A percentile compares a stretch with the other conserved stretches of the same genome.
Evolutionary conservation across 73 alveolate genomes (phyloP).

Genomic region (Effrenium voratum): DNA sequence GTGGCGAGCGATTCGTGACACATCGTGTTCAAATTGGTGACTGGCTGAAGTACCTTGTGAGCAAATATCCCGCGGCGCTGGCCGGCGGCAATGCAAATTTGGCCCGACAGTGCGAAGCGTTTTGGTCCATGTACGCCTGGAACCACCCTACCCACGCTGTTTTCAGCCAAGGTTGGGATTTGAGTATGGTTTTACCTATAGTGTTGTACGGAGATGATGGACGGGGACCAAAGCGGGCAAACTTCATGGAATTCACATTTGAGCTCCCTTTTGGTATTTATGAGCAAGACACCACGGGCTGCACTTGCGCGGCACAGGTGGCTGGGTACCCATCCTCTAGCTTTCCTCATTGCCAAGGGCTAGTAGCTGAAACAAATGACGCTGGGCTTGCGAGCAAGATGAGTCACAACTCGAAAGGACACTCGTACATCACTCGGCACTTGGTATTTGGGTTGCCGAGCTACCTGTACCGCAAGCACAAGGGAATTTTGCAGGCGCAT

Average conservation of each 20-base stretch:
- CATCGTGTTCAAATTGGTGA: neutral
- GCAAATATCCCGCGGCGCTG: neutral
- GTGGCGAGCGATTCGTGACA: neutral
- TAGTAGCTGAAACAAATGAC: neutral
- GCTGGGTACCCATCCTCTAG: neutral
- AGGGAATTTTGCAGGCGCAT: neutral
- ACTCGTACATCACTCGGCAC: neutral
- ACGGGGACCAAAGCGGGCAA: constrained; percentile 9
- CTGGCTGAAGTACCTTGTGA: neutral
- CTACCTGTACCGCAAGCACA: neutral
- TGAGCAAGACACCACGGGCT: neutral
- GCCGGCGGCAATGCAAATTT: neutral
- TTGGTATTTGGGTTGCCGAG: constrained; percentile 17
- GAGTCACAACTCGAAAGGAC: neutral
- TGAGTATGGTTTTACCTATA: neutral
- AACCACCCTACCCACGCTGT: neutral
- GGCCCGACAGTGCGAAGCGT: neutral
- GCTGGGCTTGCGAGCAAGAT: neutral
- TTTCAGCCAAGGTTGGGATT: neutral
- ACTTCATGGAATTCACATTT: neutral
- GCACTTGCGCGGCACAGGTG: neutral
- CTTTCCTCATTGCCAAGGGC: neutral
- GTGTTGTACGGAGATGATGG: constrained; percentile 14
- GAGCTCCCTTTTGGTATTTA: constrained; percentile 3
- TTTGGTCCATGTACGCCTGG: neutral